Evolutionary conservation across 257 asterid genomes (phyloP).

Genomic region (Scutellaria barbata): DNA sequence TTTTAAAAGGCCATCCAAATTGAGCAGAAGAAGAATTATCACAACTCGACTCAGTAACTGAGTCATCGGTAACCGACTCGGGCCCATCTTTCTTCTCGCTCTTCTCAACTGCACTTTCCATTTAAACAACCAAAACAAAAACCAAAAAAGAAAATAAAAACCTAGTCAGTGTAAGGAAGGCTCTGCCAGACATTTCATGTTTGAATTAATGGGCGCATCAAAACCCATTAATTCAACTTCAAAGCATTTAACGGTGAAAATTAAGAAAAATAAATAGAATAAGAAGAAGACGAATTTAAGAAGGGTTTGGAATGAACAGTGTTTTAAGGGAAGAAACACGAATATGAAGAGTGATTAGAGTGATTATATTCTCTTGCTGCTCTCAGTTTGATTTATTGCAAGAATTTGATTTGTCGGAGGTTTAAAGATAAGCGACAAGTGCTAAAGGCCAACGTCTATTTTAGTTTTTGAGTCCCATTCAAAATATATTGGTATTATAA

Average conservation of each 20-base stretch:
- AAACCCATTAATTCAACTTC: constrained; percentile 38
- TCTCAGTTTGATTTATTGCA: constrained; percentile 19
- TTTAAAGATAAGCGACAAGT: constrained; percentile 41
- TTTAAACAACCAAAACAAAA: constrained; percentile 34
- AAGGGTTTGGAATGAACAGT: constrained; percentile 27
- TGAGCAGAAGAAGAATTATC: constrained; percentile 50
- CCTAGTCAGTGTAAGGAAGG: constrained; percentile 32
- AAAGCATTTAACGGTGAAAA: constrained; percentile 20
- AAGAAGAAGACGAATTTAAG: neutral
- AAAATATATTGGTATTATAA: constrained; percentile 36
- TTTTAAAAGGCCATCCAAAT: constrained; percentile 70
- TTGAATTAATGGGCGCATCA: constrained; percentile 36
- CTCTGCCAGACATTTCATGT: constrained; percentile 22
- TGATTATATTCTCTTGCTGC: constrained; percentile 51
- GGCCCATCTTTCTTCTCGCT: constrained; percentile 44
- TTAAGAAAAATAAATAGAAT: neutral
- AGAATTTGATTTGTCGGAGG: constrained; percentile 55
- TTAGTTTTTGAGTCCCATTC: constrained; percentile 31
- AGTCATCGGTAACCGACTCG: constrained; percentile 50
- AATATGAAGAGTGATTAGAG: constrained; percentile 20
- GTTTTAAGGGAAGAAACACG: too few species aligned
- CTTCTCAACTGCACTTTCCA: constrained; percentile 55
- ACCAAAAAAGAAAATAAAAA: constrained; percentile 5
- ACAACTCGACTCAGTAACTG: constrained; percentile 57
- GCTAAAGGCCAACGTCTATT: constrained; percentile 54